Conservation (phyloP, 306 rosid genomes). For the Inga laurina region DNA sequence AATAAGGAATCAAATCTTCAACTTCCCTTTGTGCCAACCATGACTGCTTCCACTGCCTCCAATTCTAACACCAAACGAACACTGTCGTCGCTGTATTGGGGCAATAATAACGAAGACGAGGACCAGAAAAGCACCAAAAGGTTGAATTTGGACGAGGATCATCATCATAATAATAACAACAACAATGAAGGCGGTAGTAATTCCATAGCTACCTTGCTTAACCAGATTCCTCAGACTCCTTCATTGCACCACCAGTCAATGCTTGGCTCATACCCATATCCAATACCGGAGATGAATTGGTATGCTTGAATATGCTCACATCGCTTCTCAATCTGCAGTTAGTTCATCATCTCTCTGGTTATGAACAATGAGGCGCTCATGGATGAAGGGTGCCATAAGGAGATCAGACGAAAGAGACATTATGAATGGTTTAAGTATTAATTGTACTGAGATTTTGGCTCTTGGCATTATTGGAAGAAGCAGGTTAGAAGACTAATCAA, state of each 20-base stretch:
- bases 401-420: conserved; percentile 19
- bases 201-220: conserved; percentile 62
- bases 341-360: not conserved
- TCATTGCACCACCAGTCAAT: conserved; percentile 67
- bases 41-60: conserved; percentile 25
- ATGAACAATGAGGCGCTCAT: not conserved
- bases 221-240: conserved; percentile 75
- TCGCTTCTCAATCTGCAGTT: conserved; percentile 12
- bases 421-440: conserved; percentile 23
- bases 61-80: conserved; percentile 49
- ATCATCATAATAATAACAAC: conserved; percentile 1
- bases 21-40: conserved; percentile 33
- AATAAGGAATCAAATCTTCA: conserved; percentile 31
- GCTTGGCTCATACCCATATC: conserved; percentile 50
- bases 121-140: conserved; percentile 49
- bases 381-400: not conserved
- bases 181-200: conserved; percentile 32
- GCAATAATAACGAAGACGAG: conserved; percentile 21
- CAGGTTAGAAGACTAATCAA: conserved; percentile 33
- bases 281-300: conserved; percentile 76
- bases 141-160: conserved; percentile 45
- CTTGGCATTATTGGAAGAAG: conserved; percentile 32
- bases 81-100: conserved; percentile 62
- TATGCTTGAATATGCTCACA: conserved; percentile 38
- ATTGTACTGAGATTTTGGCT: conserved; percentile 43